Percentiles rank a stretch among this genome's conserved stretches.
Conservation (phyloP, 1,284 basidiomycete species). For the Naganishia cerealis region DNA sequence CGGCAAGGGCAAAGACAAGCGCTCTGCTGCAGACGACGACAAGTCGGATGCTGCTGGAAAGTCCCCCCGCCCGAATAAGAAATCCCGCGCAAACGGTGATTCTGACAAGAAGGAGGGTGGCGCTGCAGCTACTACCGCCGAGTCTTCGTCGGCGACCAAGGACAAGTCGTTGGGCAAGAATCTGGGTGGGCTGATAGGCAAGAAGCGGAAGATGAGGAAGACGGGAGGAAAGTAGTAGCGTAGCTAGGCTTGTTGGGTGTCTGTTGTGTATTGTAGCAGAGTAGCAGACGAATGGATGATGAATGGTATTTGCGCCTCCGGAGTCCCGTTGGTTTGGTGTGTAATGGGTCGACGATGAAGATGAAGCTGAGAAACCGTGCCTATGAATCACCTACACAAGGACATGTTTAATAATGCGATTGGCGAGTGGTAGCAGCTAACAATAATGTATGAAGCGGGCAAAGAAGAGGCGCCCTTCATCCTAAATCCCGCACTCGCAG, state of each 20-base stretch:
- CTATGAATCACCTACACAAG: too few species aligned
- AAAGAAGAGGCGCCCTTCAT: too few species aligned
- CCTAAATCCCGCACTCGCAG: too few species aligned
- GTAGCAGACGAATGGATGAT: too few species aligned
- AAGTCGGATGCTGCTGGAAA: conserved; percentile 9
- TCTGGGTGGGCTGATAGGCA: conserved; percentile 53
- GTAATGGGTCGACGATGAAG: too few species aligned
- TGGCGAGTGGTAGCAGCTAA: too few species aligned
- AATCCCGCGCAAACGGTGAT: conserved; percentile 25
- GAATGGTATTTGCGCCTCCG: too few species aligned
- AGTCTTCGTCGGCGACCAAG: conserved; percentile 42
- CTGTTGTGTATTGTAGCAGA: neutral
- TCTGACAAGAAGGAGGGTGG: conserved; percentile 22
- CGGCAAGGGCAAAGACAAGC: conserved; percentile 27
- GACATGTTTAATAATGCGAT: too few species aligned
- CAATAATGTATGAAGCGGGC: too few species aligned
- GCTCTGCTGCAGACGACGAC: conserved; percentile 10
- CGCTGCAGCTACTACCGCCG: conserved; percentile 10
- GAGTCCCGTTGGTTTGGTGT: too few species aligned
- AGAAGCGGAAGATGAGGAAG: conserved; percentile 52
- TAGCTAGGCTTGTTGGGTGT: neutral
- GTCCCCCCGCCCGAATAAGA: conserved; percentile 31
- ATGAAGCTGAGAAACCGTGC: too few species aligned
- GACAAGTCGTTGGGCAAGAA: conserved; percentile 49
- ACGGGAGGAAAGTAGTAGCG: conserved; percentile 40